phyloP scores from a whole-genome alignment of 73 alveolate genomes.

The Paramecium sexaurelia region DNA sequence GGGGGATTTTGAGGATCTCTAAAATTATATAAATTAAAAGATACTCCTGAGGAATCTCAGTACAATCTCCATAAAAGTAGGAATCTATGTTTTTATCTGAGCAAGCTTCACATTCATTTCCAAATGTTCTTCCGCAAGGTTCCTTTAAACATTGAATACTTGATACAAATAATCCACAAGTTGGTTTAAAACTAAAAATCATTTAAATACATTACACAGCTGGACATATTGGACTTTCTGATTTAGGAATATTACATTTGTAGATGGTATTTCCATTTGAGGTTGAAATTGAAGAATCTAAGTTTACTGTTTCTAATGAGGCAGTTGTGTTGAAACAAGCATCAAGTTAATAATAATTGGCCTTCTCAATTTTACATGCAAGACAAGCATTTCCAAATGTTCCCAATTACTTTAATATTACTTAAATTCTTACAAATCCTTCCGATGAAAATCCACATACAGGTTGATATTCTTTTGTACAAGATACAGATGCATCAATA shows the following conservation, averaged over 20 bases:
- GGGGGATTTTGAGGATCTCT: background rate
- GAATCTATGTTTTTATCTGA: background rate
- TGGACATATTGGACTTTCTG: conserved; percentile 4
- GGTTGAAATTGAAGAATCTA: background rate
- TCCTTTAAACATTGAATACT: conserved; percentile 17
- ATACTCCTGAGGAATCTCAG: background rate
- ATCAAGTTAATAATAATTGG: background rate
- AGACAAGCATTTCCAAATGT: background rate
- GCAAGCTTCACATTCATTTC: conserved; percentile 56
- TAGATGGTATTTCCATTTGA: background rate
- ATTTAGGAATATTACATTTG: background rate
- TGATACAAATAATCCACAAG: conserved; percentile 21
- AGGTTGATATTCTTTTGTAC: background rate
- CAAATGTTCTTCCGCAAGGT: conserved; percentile 49
- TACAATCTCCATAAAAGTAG: conserved; percentile 20
- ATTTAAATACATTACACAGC: background rate
- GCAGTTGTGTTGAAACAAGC: background rate
- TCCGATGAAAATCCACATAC: background rate
- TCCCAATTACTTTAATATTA: background rate
- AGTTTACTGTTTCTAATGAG: background rate
- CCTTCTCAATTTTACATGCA: background rate
- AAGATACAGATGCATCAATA: background rate
- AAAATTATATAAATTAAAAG: background rate
- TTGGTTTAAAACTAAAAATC: conserved; percentile 1
- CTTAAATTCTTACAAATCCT: background rate